Conservation (phyloP, 2,329 filamentous ascomycete species). For the Immersiporthe knoxdaviesiana region DNA sequence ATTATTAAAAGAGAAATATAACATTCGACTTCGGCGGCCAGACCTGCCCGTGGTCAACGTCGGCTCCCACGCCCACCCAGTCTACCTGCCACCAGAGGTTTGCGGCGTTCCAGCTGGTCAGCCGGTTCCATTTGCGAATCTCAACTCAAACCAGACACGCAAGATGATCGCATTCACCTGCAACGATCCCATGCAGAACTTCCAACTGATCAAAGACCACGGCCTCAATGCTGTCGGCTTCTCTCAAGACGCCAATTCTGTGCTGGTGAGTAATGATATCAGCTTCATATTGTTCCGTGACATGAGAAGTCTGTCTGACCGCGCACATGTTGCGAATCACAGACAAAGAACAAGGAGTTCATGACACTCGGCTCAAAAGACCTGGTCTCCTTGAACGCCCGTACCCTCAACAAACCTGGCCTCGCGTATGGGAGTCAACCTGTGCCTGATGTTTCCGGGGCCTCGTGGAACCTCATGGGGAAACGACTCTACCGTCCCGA, state of each 20-base stretch:
- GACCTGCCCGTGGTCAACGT: slow-evolving; percentile 62
- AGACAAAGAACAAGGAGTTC: background rate
- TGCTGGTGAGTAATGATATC: background rate
- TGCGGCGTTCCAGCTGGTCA: slow-evolving; percentile 61
- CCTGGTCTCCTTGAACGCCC: background rate
- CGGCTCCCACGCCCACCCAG: slow-evolving; percentile 53
- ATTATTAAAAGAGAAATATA: slow-evolving; percentile 46
- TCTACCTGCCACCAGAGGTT: slow-evolving; percentile 61
- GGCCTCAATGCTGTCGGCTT: slow-evolving; percentile 44
- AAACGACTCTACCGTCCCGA: background rate
- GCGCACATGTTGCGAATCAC: background rate
- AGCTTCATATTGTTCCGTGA: background rate
- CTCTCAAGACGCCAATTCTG: slow-evolving; percentile 42
- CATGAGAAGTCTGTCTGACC: background rate
- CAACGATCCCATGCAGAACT: slow-evolving; percentile 52
- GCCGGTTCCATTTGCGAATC: slow-evolving; percentile 32
- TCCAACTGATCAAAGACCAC: slow-evolving; percentile 53
- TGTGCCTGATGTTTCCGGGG: background rate
- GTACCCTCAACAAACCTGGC: background rate
- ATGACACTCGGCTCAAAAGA: background rate
- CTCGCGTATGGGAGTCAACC: background rate
- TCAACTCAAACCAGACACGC: slow-evolving; percentile 52
- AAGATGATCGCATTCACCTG: slow-evolving; percentile 65
- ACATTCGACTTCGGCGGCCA: slow-evolving; percentile 54
- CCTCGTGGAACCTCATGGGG: background rate